Evolutionary conservation across 257 asterid species (phyloP).

Genomic region (Solanum chilense): DNA sequence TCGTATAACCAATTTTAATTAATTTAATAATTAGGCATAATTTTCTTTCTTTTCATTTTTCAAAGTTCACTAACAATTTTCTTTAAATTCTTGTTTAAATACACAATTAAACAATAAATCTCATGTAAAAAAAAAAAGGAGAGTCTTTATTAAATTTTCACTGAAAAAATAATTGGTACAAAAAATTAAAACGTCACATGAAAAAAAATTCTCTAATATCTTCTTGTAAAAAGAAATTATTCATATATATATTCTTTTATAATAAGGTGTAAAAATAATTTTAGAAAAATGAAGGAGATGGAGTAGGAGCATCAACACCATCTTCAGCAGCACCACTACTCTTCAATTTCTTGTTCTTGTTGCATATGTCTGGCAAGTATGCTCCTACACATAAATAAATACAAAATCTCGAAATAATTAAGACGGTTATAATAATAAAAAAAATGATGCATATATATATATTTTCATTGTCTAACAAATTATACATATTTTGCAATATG

Average conservation of each 20-base stretch:
- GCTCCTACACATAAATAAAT: background rate
- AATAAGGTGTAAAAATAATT: background rate
- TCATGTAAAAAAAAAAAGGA: background rate
- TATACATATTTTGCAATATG: no score
- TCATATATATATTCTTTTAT: no score
- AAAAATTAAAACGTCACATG: background rate
- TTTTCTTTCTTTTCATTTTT: background rate
- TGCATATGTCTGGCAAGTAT: conserved; percentile 4
- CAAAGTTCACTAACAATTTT: background rate
- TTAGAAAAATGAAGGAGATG: conserved; percentile 21
- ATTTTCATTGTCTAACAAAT: no score
- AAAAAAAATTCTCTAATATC: background rate
- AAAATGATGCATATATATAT: no score
- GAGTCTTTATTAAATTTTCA: background rate
- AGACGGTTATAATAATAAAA: no score
- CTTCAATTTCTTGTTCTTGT: background rate
- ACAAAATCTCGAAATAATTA: background rate
- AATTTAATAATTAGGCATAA: background rate
- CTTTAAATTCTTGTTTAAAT: no score
- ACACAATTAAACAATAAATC: background rate
- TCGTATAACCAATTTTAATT: background rate
- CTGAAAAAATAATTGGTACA: background rate
- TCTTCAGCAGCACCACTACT: conserved; percentile 2
- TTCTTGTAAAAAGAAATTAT: no score
- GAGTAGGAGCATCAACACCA: conserved; percentile 17